Base-by-base conservation (phyloP, 2,329 filamentous ascomycete genomes). In the Chalaropsis thielavioides region DNA sequence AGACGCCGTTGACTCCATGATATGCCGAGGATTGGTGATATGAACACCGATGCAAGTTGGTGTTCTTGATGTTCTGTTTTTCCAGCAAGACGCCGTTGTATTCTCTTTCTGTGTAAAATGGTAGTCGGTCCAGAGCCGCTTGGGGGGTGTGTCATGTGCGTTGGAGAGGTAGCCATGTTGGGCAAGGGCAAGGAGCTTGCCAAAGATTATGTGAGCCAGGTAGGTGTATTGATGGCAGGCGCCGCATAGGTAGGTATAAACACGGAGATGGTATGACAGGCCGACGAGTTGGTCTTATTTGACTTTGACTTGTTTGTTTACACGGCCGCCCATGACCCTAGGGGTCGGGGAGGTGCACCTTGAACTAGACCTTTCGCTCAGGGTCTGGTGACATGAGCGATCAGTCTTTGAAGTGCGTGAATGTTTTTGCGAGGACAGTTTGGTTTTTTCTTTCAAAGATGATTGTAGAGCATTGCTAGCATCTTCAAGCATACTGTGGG, bases 1-100 rank as follows among this genome's bases (percentile, higher is more conserved):
- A 49, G 44, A 49, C 44, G 44, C 44, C 44, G 11, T 49, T 22
- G 44, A 49, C 44, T 49, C 44, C 44, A 13, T 49, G 22, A n/a
- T 49, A 49, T 49, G 44, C 44, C 15, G 44, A 49, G 44, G 44
- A 5, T 49, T 49, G 44, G 44, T 49, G 44, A 49, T 4, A 11
- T 49, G n/a, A 49, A 49, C 44, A 49, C 44, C 44, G 44, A 49
- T 49, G 44, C 44, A 49, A 24, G 44, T 49, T 49, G 44, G 44
- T 49, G 44, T 49, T 49, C 44, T 49, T 49, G 44, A 49, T 49
- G 44, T 49, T 49, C 44, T 49, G 44, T 49, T 49, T 49, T 49
- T 49, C 44, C 44, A 49, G 44, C 44, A 49, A 49, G 44, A 49
- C 44, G 19, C 44, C 44, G 3, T 49, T 49, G 44, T 22, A 7